phyloP scores from a whole-genome alignment of 2,329 filamentous ascomycete species.

The Grosmannia serpens region DNA sequence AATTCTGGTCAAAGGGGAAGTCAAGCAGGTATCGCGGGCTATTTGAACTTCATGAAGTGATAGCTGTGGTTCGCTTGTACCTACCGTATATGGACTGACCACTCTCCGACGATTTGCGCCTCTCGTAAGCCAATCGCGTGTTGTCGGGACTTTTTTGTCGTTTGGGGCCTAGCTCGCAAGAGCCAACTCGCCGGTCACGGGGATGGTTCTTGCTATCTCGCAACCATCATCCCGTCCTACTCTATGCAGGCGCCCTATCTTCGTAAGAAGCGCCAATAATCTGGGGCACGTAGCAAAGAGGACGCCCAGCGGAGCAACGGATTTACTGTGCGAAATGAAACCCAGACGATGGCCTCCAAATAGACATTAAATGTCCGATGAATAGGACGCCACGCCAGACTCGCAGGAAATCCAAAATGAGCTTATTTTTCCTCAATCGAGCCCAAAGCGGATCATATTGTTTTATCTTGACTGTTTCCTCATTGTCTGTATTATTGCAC shows the following conservation, averaged over 20 bases:
- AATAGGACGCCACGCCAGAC: no score
- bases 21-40: neutral
- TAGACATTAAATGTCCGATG: neutral
- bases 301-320: neutral
- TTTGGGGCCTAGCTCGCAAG: conserved; percentile 2
- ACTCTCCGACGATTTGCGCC: neutral
- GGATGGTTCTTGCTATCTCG: conserved; percentile 54
- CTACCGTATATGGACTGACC: conserved; percentile 5
- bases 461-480: no score
- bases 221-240: conserved; percentile 15
- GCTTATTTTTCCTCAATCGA: no score
- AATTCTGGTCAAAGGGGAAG: neutral
- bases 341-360: neutral
- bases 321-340: neutral
- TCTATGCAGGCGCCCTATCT: neutral
- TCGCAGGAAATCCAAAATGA: no score
- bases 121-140: no score
- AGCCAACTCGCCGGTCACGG: neutral
- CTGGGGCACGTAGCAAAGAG: neutral
- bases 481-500: no score
- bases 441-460: no score
- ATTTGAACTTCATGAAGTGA: neutral
- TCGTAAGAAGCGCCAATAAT: neutral
- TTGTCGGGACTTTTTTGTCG: conserved; percentile 9
- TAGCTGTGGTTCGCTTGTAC: conserved; percentile 2